Percentiles rank a stretch among this genome's conserved stretches.
Conservation (phyloP, 2,329 filamentous ascomycete genomes). For the Zasmidium angulare region DNA sequence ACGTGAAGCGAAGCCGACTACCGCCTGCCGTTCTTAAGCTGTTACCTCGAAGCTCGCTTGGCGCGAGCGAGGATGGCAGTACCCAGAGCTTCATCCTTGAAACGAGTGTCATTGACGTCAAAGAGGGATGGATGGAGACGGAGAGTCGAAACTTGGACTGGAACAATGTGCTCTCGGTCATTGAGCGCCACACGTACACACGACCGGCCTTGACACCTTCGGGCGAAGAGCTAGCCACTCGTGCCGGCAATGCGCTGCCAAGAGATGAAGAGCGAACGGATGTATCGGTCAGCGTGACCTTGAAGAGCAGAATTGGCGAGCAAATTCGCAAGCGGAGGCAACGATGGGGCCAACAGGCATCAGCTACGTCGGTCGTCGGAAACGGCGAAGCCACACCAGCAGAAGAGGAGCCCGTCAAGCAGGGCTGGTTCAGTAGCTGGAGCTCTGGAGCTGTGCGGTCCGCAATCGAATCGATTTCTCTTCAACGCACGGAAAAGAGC, state of each 20-base stretch:
- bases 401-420: conserved; percentile 50
- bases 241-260: conserved; percentile 16
- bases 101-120: conserved; percentile 74
- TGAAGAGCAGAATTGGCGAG: conserved; percentile 71
- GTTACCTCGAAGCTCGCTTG: conserved; percentile 67
- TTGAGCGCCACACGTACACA: conserved; percentile 72
- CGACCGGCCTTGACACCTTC: conserved; percentile 40
- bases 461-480: conserved; percentile 76
- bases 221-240: background rate
- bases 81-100: conserved; percentile 80
- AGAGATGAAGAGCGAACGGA: conserved; percentile 53
- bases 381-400: conserved; percentile 26
- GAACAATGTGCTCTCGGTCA: conserved; percentile 74
- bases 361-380: conserved; percentile 40
- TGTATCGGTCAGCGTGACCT: conserved; percentile 71
- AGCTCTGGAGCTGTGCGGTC: conserved; percentile 71
- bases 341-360: conserved; percentile 39
- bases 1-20: conserved; percentile 78
- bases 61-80: conserved; percentile 55
- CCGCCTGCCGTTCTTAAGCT: conserved; percentile 74
- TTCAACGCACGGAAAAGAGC: conserved; percentile 74
- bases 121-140: conserved; percentile 78
- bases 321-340: conserved; percentile 58
- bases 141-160: conserved; percentile 81
- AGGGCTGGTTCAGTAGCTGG: conserved; percentile 62